phyloP scores from a whole-genome alignment of 1,284 basidiomycete species.

The Pseudozyma sp. region DNA sequence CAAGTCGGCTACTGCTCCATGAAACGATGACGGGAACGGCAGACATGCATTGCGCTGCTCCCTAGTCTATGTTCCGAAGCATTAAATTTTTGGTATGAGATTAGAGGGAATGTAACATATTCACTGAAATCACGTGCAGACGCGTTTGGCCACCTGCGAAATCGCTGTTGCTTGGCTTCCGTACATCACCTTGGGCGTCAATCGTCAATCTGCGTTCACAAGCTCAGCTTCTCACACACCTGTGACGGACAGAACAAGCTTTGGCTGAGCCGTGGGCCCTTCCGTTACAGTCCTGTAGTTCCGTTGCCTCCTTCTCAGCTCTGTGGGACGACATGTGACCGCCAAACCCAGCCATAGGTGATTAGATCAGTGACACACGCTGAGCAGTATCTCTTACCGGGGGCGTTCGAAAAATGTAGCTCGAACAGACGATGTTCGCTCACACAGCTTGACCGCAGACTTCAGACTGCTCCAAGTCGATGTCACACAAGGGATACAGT shows the following conservation, averaged over 20 bases:
- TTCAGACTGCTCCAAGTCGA: no score
- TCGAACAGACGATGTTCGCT: no score
- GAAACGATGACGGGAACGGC: background rate
- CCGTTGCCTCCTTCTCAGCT: no score
- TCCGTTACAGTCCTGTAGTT: no score
- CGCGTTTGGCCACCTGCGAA: constrained; percentile 9
- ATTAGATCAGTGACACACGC: background rate
- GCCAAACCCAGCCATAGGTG: background rate
- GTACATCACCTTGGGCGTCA: no score
- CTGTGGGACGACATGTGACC: no score
- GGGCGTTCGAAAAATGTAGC: background rate
- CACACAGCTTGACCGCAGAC: no score
- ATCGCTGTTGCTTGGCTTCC: no score
- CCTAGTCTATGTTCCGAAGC: background rate
- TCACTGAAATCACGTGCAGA: constrained; percentile 23
- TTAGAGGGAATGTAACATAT: constrained; percentile 17
- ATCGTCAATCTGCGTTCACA: background rate
- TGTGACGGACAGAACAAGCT: no score
- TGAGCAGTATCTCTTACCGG: background rate
- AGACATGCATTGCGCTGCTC: no score
- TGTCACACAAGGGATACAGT: no score
- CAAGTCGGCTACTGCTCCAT: background rate
- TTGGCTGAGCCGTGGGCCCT: no score
- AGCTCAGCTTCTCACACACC: background rate
- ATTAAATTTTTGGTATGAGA: background rate